Evolutionary conservation across 208 protist genomes (phyloP).

Genomic region (Leishmania tropica): DNA sequence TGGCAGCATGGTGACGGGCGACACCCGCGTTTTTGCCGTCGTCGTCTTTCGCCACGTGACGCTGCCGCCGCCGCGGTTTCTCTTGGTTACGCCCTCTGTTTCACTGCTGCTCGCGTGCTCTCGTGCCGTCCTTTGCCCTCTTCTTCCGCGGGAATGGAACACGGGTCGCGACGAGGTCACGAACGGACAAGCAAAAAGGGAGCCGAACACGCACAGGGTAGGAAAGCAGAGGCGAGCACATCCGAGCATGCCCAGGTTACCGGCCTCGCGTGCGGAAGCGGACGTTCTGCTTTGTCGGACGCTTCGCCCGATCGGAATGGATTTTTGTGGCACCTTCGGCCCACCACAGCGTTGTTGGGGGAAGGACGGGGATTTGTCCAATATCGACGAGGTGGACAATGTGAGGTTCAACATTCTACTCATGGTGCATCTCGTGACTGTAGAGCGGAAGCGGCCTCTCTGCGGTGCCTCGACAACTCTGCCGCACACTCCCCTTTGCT

Average conservation of each 20-base stretch:
- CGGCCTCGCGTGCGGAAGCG: not conserved
- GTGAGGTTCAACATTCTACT: not conserved
- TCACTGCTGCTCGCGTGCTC: not conserved
- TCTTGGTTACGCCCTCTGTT: not conserved
- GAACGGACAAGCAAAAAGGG: no score
- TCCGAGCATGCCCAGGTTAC: not conserved
- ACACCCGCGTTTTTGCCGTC: not conserved
- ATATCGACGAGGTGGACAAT: not conserved
- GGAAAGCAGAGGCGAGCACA: not conserved
- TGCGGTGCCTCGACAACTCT: not conserved
- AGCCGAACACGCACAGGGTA: not conserved
- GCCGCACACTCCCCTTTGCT: not conserved
- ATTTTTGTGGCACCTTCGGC: not conserved
- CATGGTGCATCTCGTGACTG: not conserved
- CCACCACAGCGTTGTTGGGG: not conserved
- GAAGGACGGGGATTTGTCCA: not conserved
- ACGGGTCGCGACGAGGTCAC: no score
- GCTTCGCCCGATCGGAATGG: not conserved
- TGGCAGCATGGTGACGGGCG: not conserved
- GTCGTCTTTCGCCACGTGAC: no score
- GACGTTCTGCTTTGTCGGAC: not conserved
- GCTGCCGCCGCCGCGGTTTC: no score
- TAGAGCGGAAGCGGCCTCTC: no score
- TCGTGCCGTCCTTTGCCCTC: not conserved
- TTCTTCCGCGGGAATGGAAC: no score